phyloP scores from a whole-genome alignment of 2,329 filamentous ascomycete genomes.

The Beauveria medogensis region DNA sequence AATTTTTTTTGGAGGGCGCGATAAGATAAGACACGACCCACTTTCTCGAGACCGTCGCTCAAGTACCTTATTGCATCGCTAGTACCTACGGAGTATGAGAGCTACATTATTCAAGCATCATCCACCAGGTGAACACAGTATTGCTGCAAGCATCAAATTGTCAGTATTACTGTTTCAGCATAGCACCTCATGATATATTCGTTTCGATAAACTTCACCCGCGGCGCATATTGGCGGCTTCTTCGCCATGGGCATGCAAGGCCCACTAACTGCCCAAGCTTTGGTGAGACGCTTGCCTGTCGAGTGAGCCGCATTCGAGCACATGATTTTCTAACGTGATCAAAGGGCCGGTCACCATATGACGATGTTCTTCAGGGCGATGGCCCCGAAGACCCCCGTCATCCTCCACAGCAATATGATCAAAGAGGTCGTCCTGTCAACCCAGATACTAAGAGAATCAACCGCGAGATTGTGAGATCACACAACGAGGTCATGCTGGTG shows the following conservation, averaged over 20 bases:
- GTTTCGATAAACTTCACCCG: neutral
- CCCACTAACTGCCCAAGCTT: conserved; percentile 47
- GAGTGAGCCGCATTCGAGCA: neutral
- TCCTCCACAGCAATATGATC: conserved; percentile 44
- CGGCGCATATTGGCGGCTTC: neutral
- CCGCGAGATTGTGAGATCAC: conserved; percentile 48
- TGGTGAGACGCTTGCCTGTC: conserved; percentile 32
- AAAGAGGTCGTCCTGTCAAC: conserved; percentile 48
- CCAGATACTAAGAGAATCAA: conserved; percentile 46
- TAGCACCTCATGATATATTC: neutral
- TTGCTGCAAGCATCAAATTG: conserved; percentile 11
- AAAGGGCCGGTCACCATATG: conserved; percentile 53
- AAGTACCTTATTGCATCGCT: neutral
- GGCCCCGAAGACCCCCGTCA: conserved; percentile 20
- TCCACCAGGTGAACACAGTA: neutral
- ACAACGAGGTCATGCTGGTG: conserved; percentile 56
- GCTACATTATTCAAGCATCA: conserved; percentile 1
- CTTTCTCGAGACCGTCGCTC: neutral
- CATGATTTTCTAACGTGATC: conserved; percentile 3
- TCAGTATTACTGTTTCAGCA: neutral
- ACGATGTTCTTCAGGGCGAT: conserved; percentile 45
- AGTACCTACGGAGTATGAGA: neutral
- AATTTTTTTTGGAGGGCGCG: conserved; percentile 11
- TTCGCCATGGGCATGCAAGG: conserved; percentile 44
- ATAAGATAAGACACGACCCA: conserved; percentile 10